Percentiles rank a stretch among this genome's conserved stretches.
Evolutionary conservation across 208 protist genomes (phyloP).

Genomic region (Acanthamoeba castellanii): DNA sequence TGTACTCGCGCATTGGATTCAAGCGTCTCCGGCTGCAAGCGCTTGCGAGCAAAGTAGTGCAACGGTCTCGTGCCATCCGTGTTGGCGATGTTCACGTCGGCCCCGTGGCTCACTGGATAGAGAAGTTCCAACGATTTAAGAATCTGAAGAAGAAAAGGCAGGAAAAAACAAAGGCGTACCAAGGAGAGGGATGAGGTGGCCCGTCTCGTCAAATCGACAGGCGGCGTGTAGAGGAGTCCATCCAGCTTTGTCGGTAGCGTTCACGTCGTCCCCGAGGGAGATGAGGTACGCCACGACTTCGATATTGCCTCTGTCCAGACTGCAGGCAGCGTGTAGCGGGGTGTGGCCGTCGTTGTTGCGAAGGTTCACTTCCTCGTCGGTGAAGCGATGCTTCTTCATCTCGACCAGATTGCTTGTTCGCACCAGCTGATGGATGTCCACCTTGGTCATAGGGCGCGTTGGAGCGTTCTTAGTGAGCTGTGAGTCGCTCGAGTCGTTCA

Average conservation of each 20-base stretch:
- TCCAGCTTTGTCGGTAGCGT: neutral
- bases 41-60: constrained; percentile 55
- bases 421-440: constrained; percentile 47
- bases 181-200: constrained; percentile 3
- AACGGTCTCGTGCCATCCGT: constrained; percentile 41
- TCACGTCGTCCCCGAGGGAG: constrained; percentile 7
- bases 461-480: constrained; percentile 20
- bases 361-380: constrained; percentile 9
- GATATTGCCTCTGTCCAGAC: neutral
- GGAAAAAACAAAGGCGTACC: neutral
- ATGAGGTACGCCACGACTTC: constrained; percentile 21
- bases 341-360: neutral
- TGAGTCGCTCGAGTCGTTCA: constrained; percentile 11
- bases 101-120: neutral
- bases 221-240: constrained; percentile 45
- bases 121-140: neutral
- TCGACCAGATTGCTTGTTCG: neutral
- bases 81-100: neutral
- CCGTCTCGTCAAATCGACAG: neutral
- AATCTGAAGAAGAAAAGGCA: neutral
- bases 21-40: constrained; percentile 4
- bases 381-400: constrained; percentile 66
- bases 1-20: constrained; percentile 6
- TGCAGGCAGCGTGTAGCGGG: constrained; percentile 27
- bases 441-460: neutral